Conservation (phyloP, 225 moss, liverwort and hornwort genomes). For the Physcomitrellopsis africana region DNA sequence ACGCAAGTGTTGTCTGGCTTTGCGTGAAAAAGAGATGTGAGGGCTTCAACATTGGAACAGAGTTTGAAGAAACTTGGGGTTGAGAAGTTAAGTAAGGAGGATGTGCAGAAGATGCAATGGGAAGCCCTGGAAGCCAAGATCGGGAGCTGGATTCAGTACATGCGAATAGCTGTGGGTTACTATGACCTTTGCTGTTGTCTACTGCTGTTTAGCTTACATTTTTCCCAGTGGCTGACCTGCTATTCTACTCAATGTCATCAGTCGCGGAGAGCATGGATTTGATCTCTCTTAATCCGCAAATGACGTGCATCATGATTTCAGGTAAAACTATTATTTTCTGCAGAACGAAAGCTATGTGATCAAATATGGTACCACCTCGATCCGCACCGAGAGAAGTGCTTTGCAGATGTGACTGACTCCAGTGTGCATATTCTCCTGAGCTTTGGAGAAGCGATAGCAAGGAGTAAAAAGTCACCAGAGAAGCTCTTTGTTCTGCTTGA, state of each 20-base stretch:
- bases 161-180: conserved; percentile 69
- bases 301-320: conserved; percentile 38
- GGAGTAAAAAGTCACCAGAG: conserved; percentile 74
- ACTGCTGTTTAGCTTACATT: background rate
- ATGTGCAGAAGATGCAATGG: conserved; percentile 86
- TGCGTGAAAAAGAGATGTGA: conserved; percentile 62
- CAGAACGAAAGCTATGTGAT: conserved; percentile 79
- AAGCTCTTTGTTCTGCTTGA: conserved; percentile 85
- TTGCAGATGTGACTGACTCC: conserved; percentile 84
- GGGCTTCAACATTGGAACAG: conserved; percentile 73
- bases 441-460: conserved; percentile 83
- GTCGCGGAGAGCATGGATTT: background rate
- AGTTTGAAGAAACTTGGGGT: conserved; percentile 77
- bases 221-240: background rate
- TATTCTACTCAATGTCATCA: background rate
- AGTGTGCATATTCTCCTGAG: conserved; percentile 74
- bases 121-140: conserved; percentile 79
- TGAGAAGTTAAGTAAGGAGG: conserved; percentile 80
- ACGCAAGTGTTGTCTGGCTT: conserved; percentile 10
- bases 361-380: conserved; percentile 84
- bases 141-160: conserved; percentile 84
- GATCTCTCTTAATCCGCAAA: background rate
- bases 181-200: background rate
- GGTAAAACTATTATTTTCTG: conserved; percentile 80
- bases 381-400: conserved; percentile 70